These are phyloP conservation scores for Flaveria brownii DNA, from an alignment of 129 eudicot species.

Conservation along the genomic window DNA sequence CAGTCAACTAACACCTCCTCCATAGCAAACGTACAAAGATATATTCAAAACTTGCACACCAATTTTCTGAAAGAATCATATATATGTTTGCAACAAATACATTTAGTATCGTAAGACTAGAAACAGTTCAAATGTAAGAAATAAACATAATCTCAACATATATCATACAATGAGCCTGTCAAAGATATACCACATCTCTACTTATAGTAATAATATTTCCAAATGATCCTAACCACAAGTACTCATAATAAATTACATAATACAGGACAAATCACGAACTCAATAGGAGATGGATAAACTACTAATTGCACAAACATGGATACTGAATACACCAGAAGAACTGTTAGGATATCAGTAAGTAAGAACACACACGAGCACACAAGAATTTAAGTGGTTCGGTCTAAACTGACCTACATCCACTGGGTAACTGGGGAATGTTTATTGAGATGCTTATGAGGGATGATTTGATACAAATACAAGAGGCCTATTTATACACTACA, in stretches of 20 bases:
- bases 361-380: too few species aligned
- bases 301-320: constrained; percentile 21
- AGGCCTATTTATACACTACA: too few species aligned
- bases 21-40: constrained; percentile 44
- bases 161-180: not conserved
- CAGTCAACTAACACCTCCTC: constrained; percentile 69
- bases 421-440: too few species aligned
- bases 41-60: constrained; percentile 10
- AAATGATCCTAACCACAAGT: constrained; percentile 7
- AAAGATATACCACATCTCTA: constrained; percentile 7
- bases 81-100: not conserved
- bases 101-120: constrained; percentile 7
- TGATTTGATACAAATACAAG: too few species aligned
- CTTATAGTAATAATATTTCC: not conserved
- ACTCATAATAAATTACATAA: too few species aligned
- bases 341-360: too few species aligned
- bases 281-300: not conserved
- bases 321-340: constrained; percentile 5
- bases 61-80: constrained; percentile 1
- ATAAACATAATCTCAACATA: constrained; percentile 14
- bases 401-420: too few species aligned
- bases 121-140: constrained; percentile 8
- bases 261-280: too few species aligned
- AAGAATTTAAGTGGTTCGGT: too few species aligned
- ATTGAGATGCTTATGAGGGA: too few species aligned